Evolutionary conservation across 345 rosid species (phyloP).

Genomic region (Citrus medica): DNA sequence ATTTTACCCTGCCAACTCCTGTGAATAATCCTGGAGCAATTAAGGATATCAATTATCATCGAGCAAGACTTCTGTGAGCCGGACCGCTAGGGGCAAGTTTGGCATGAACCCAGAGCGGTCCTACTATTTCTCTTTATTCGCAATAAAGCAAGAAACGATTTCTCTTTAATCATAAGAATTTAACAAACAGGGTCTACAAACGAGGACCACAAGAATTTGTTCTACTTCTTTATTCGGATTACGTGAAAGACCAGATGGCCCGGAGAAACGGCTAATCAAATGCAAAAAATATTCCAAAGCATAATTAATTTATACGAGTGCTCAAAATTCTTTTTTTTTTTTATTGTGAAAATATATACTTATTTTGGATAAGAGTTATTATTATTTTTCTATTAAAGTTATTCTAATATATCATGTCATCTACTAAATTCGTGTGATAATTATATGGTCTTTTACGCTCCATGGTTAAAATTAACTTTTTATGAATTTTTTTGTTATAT

Average conservation of each 20-base stretch:
- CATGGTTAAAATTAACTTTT: too few species aligned
- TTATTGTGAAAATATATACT: too few species aligned
- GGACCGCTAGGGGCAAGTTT: background rate
- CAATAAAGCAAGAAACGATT: background rate
- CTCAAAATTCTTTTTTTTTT: too few species aligned
- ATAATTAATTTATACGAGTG: too few species aligned
- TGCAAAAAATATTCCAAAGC: background rate
- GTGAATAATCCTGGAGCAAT: background rate
- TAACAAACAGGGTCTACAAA: background rate
- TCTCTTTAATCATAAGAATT: background rate
- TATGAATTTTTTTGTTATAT: too few species aligned
- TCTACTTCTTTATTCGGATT: background rate
- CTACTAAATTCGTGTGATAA: too few species aligned
- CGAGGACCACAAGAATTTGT: background rate
- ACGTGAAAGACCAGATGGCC: slow-evolving; percentile 12
- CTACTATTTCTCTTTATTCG: background rate
- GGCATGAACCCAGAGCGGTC: background rate
- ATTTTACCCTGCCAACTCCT: slow-evolving; percentile 3
- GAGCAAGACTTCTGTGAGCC: background rate
- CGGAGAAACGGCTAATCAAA: slow-evolving; percentile 18
- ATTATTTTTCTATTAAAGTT: too few species aligned
- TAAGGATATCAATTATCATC: background rate
- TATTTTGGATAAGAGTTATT: too few species aligned
- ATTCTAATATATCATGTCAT: too few species aligned
- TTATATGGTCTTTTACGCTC: too few species aligned